Evolutionary conservation across 306 rosid species (phyloP).

Genomic region (Trichosanthes cucumerina): DNA sequence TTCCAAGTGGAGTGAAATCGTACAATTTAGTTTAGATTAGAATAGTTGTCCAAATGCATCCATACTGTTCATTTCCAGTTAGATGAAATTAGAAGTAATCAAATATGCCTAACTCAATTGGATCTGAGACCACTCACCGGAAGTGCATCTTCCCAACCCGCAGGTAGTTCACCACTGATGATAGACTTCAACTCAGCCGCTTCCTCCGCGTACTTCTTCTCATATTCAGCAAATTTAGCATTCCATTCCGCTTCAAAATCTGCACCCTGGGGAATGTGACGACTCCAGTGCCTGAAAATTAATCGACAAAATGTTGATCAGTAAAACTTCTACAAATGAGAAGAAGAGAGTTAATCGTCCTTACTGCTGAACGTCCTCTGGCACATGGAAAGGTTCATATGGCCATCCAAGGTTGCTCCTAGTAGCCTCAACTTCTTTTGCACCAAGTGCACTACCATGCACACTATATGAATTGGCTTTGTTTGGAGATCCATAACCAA

Average conservation of each 20-base stretch:
- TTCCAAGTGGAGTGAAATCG: neutral
- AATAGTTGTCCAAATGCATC: neutral
- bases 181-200: constrained; percentile 70
- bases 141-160: constrained; percentile 97
- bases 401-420: constrained; percentile 95
- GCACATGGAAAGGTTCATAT: constrained; percentile 91
- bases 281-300: constrained; percentile 82
- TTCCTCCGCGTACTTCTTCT: constrained; percentile 81
- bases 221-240: constrained; percentile 78
- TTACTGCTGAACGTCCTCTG: constrained; percentile 86
- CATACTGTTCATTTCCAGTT: neutral
- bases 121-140: constrained; percentile 49
- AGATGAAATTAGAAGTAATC: neutral
- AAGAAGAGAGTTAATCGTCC: constrained; percentile 7
- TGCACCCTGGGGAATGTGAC: constrained; percentile 67
- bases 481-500: constrained; percentile 97
- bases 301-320: constrained; percentile 11
- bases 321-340: constrained; percentile 7
- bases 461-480: constrained; percentile 96
- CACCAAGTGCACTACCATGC: constrained; percentile 95
- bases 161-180: constrained; percentile 56
- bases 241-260: constrained; percentile 86
- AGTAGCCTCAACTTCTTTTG: constrained; percentile 98
- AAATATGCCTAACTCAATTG: neutral
- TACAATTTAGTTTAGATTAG: neutral